Evolutionary conservation across 1,284 basidiomycete species (phyloP).

Genomic region (Trichosporon faecale): DNA sequence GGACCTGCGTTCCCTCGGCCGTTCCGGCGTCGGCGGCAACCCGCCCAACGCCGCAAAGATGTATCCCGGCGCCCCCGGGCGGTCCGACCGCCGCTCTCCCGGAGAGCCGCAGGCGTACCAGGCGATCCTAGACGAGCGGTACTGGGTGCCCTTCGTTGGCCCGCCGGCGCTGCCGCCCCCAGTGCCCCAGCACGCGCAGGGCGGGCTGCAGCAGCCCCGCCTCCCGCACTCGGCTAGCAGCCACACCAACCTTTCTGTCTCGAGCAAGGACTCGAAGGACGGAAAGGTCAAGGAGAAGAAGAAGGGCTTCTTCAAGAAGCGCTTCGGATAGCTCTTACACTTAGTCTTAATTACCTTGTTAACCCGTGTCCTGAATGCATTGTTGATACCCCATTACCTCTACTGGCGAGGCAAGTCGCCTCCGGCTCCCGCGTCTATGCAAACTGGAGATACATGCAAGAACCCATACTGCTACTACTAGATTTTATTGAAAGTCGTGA

Average conservation of each 20-base stretch:
- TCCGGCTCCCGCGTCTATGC: too few relatives aligned
- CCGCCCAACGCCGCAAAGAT: slow-evolving; percentile 67
- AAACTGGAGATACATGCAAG: neutral
- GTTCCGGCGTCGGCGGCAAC: slow-evolving; percentile 66
- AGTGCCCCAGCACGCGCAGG: slow-evolving; percentile 34
- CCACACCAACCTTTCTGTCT: slow-evolving; percentile 6
- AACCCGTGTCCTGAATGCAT: slow-evolving; percentile 2
- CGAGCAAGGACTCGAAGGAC: slow-evolving; percentile 36
- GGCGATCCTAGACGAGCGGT: slow-evolving; percentile 53
- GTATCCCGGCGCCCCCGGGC: slow-evolving; percentile 44
- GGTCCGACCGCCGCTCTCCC: slow-evolving; percentile 59
- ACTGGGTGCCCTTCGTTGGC: slow-evolving; percentile 50
- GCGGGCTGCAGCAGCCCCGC: slow-evolving; percentile 25
- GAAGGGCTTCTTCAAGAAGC: slow-evolving; percentile 61
- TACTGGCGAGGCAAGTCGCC: too few relatives aligned
- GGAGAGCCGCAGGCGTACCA: slow-evolving; percentile 68
- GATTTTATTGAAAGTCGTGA: neutral
- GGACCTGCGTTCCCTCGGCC: slow-evolving; percentile 76
- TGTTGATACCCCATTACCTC: neutral
- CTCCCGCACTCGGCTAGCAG: slow-evolving; percentile 16
- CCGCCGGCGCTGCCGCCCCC: slow-evolving; percentile 48
- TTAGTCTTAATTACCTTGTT: neutral
- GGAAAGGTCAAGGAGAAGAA: slow-evolving; percentile 61
- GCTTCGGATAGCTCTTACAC: slow-evolving; percentile 37
- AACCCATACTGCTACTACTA: slow-evolving; percentile 2